Evolutionary conservation across 164 flowering plant genomes (phyloP), one percentile per base, ranked within the genome.

Genomic region (Cinnamomum chago): DNA sequence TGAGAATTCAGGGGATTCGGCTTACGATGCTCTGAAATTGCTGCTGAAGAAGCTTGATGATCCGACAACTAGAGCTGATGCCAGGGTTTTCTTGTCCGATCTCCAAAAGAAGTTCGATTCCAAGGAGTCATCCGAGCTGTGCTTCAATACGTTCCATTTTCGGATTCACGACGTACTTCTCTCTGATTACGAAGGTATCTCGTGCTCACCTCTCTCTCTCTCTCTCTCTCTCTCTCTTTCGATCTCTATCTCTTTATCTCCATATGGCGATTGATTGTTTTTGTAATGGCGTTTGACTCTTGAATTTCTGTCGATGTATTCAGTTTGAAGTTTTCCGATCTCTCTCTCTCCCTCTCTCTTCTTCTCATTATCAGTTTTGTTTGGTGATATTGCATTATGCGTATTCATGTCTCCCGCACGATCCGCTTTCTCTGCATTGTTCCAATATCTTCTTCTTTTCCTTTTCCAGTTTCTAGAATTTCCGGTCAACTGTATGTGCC

Each of bases 21-120:
- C 99, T 2, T 95, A 95, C 88, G 78, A 71, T 23, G 95, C 87
- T 11, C 80, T 93, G 73, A 77, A 93, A 75, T 83, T 88, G 14
- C 68, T 95, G 6, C 87, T 95, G 18, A 96, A 92, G 83, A 82
- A 84, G 72, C 96, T 93, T 18, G 97, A 95, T 78, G 78, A 92
- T 80, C 95, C 94, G 35, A 58, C 5, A 6, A 88, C 98, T 70
- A 88, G 99, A 50, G 50, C 79, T 2, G 80, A 80, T 0, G 89
- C 99, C 72, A 88, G 98, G 76, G 75, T 89, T 77, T 92, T 95
- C 89, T 75, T 93, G 2, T 65, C 98, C 52, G 76, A 81, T 30
- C 89, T 93, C 72, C 94, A 91, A 75, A 82, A 79, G 4, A 90
- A 85, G 10, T 89, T 93, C 76, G 65, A 67, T 28, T 73, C 88